Conservation (phyloP, 1,284 basidiomycete species). For the Trichosporon sp. region DNA sequence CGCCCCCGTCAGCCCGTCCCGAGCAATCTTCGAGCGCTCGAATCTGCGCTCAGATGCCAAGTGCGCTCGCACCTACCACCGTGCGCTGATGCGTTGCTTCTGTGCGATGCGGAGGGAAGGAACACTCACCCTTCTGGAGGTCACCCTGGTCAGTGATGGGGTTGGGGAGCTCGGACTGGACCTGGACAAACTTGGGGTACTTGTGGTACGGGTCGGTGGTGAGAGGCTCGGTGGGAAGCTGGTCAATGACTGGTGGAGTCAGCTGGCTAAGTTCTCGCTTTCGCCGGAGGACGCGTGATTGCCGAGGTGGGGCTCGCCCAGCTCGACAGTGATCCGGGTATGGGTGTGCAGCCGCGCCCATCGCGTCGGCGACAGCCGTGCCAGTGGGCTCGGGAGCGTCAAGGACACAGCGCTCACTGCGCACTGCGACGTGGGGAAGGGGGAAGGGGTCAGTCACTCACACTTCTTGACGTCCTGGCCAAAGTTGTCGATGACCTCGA, state of each 20-base stretch:
- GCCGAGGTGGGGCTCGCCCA: constrained; percentile 12
- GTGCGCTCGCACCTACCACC: background rate
- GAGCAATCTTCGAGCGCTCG: background rate
- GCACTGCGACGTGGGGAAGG: background rate
- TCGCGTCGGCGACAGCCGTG: background rate
- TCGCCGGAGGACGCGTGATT: background rate
- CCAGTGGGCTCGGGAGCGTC: background rate
- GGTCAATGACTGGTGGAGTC: constrained; percentile 30
- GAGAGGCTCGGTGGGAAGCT: constrained; percentile 45
- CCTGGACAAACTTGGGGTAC: constrained; percentile 55
- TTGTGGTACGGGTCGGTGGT: constrained; percentile 53
- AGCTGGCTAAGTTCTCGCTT: constrained; percentile 12
- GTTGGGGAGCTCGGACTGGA: constrained; percentile 43
- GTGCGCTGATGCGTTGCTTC: constrained; percentile 14
- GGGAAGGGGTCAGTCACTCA: constrained; percentile 35
- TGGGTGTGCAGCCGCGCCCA: background rate
- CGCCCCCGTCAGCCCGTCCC: too few relatives aligned
- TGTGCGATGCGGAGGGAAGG: background rate
- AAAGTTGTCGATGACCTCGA: constrained; percentile 54
- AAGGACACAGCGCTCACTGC: background rate
- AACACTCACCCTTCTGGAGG: constrained; percentile 52
- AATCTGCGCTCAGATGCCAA: too few relatives aligned
- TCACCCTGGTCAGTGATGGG: constrained; percentile 52
- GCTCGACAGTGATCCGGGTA: background rate
- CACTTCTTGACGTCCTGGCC: constrained; percentile 46